Evolutionary conservation across 257 asterid species (phyloP), one percentile per base, ranked within the genome.

Genomic region (Anisodus tanguticus): DNA sequence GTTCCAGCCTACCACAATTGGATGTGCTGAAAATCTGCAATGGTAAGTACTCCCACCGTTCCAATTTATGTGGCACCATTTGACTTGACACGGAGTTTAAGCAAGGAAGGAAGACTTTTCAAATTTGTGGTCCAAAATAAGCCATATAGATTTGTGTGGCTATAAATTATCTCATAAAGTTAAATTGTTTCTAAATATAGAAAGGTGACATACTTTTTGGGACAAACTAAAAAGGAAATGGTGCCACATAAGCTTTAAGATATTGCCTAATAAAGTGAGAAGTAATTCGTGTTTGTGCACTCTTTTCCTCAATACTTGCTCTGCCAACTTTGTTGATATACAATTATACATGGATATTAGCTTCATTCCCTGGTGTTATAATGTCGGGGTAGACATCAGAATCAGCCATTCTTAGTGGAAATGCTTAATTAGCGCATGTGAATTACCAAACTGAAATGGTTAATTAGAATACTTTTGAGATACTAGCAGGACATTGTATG

Each of bases 391-490:
- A 8, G 55, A 17, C 55, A 43, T 41, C 55, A 70, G 78, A 69
- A 41, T 3, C 1, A 70, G 16, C 54, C 17, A 16, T 41, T 16
- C 77, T 41, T 70, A 8, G 4, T 39, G 31, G 55, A 15, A 70
- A 41, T 41, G 15, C 78, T 70, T 41, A 37, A 16, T 41, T 41
- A 70, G 8, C 1, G 4, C 35, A 12, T 67, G 17, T 6, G 1
- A 67, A 66, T 31, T 37, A 69, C 54, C 78, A 17, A 41, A 69
- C 54, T 70, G 55, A 70, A 70, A 70, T 70, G 78, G 78, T 70
- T 1, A 70, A 41, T 15, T 41, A 8, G 78, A 69, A 69, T 16
- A 41, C 55, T 41, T 16, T 16, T 41, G 78, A 69, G 78, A 41
- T 17, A 2, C 35, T 69, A 6, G 0, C 55, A 41, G 78, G 78